A percentile compares a stretch with the other conserved stretches of the same genome.
These are phyloP conservation scores for Cystofilobasidium ferigula DNA, from an alignment of 768 basidiomycete species.

Conservation along the genomic window DNA sequence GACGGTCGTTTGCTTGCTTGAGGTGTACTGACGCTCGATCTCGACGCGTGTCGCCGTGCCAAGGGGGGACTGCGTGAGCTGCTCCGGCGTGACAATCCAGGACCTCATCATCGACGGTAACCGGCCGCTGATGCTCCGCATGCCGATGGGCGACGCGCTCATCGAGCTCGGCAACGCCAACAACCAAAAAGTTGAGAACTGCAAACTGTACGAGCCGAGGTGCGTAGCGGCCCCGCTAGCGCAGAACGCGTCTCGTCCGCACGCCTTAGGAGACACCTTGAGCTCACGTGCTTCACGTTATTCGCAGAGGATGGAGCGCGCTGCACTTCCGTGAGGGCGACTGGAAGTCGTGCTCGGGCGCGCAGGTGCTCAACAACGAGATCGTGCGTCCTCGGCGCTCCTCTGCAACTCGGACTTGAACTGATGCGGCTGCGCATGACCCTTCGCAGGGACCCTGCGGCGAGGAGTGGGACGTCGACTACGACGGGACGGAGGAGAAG, in stretches of 20 bases:
- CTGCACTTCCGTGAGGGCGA: constrained; percentile 39
- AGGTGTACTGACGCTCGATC: background rate
- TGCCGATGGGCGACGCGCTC: constrained; percentile 35
- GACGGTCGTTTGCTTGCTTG: background rate
- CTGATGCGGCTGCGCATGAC: background rate
- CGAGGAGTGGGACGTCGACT: constrained; percentile 40
- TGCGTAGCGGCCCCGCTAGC: constrained; percentile 22
- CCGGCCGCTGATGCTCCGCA: constrained; percentile 34
- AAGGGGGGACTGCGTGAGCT: constrained; percentile 37
- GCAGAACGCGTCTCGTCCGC: background rate
- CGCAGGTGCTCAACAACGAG: constrained; percentile 33
- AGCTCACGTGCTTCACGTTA: background rate
- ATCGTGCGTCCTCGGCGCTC: constrained; percentile 31
- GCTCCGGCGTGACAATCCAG: constrained; percentile 30
- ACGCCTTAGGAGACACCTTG: background rate
- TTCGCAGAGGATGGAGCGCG: constrained; percentile 37
- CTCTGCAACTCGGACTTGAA: background rate
- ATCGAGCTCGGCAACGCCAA: constrained; percentile 38
- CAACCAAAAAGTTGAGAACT: constrained; percentile 34
- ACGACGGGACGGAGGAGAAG: constrained; percentile 34
- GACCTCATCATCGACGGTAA: constrained; percentile 38
- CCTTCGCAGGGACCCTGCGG: constrained; percentile 36
- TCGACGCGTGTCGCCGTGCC: background rate
- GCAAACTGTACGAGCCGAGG: constrained; percentile 39
- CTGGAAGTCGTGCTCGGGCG: constrained; percentile 35